Base-by-base conservation (phyloP, 495 filamentous ascomycete species). In the Platismatia glauca region DNA sequence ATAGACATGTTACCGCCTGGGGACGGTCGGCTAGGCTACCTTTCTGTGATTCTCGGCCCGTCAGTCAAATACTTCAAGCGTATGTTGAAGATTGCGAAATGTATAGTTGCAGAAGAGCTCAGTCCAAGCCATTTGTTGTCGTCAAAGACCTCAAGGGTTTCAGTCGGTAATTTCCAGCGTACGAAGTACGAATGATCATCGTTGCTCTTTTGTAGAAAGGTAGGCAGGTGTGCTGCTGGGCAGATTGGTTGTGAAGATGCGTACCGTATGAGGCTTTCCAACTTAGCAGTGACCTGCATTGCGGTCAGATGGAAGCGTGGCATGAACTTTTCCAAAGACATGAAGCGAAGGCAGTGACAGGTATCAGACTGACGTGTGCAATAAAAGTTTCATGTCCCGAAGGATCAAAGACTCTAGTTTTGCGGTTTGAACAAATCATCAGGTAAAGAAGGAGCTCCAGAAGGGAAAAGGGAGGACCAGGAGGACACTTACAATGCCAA, bases 371-470 rank as follows among this genome's bases (percentile, higher is more conserved):
- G 93, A 97, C 93, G 93, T 97, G 87, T 86, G 86, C 89, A 90
- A 87, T 84, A 78, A 71, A 75, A 88, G 87, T 93, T 96, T 93
- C 94, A 95, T 90, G 84, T 87, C 88, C 79, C 79, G 71, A 62
- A 73, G 81, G 89, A 89, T 97, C 93, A 97, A 97, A 97, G 93
- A 97, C 93, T 97, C 93, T 97, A 97, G 93, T 97, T 97, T 77
- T 92, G 89, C 84, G 87, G 91, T 93, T 88, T 91, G 82, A 85
- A 81, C 78, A 78, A 85, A 79, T 87, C 86, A 88, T 88, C 85
- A 86, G 75, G 72, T 65, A 70, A 71, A 46, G 60, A 58, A 61
- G 58, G 48, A 59, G 55, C 22, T 9, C 37, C 1, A 12, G 5
- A 8, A 60, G 61, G 38, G 55, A n/a, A 56, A 43, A 59, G n/a